A percentile compares a stretch with the other conserved stretches of the same genome.
Evolutionary conservation across 1,284 basidiomycete species (phyloP).

Genomic region (Golubevia sp.): DNA sequence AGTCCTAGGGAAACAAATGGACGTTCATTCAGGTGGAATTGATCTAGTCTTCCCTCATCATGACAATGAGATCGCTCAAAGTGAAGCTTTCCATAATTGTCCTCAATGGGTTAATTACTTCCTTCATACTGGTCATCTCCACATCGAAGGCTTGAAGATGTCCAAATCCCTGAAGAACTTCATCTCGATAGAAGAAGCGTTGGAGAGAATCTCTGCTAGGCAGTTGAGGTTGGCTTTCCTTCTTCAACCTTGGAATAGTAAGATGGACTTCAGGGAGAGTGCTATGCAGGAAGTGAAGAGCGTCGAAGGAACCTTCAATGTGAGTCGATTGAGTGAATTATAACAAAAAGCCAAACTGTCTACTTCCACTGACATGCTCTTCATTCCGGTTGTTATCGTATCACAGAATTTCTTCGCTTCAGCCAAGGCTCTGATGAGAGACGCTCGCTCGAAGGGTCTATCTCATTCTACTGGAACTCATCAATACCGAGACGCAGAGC

Average conservation of each 20-base stretch:
- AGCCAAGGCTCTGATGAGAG: constrained; percentile 74
- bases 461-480: constrained; percentile 65
- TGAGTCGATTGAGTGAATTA: too few species aligned
- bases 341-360: too few species aligned
- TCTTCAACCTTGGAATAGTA: constrained; percentile 86
- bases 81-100: constrained; percentile 93
- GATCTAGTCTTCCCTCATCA: constrained; percentile 99
- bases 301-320: constrained; percentile 85
- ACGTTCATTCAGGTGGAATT: constrained; percentile 96
- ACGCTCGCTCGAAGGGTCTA: constrained; percentile 49
- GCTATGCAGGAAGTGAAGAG: constrained; percentile 82
- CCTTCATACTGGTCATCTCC: constrained; percentile 95
- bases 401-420: constrained; percentile 88
- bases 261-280: constrained; percentile 91
- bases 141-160: constrained; percentile 99
- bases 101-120: constrained; percentile 98
- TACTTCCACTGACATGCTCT: background rate
- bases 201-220: constrained; percentile 80
- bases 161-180: constrained; percentile 99
- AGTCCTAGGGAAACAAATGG: constrained; percentile 88
- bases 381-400: background rate
- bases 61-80: constrained; percentile 98
- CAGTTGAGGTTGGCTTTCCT: constrained; percentile 95
- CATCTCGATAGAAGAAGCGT: constrained; percentile 96
- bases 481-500: constrained; percentile 61